Base-by-base conservation (phyloP, 169 alveolate species). In the Plasmodium reichenowi region DNA sequence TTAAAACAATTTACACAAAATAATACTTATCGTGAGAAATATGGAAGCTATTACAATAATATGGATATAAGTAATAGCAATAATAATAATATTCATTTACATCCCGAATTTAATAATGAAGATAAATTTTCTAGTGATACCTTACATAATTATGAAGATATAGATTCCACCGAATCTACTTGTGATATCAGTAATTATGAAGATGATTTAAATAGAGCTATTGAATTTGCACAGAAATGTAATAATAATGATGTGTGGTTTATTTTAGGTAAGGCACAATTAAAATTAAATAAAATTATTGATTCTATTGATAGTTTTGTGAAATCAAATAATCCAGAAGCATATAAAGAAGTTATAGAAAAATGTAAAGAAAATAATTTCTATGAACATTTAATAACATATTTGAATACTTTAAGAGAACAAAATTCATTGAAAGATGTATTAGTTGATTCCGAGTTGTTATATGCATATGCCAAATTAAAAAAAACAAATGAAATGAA, bases 291-390 rank as follows among this genome's bases (percentile, higher is more conserved):
- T 62, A 78, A 93, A 68, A 94, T 97, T 20, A 94, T 95, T 45
- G 99, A 98, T 74, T 98, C 99, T 5, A 97, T 99, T 74, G 99
- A 99, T 22, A 93, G 98, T 22, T 98, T 96, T 92, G 93, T 98
- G 12, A 88, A 88, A 47, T 88, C 93, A 63, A 76, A 76, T 52
- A 76, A 73, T 60, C 68, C 93, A 38, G 86, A 59, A 60, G 72
- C 89, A 8, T 88, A 88, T 60, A 75, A 75, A 71, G 93, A 75
- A 71, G 88, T 76, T 17, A 78, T 78, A 48, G 90, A 76, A 78
- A 74, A 75, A 58, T 89, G 91, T 52, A 85, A 80, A 70, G 74
- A 66, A 22, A 88, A 93, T n/a, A 93, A 94, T 66, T 78, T 88
- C 50, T 93, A 92, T 54, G 93, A 87, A 63, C 95, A 94, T 60